These are phyloP conservation scores for Hypericum perforatum DNA, from an alignment of 345 rosid species.

Conservation along the genomic window DNA sequence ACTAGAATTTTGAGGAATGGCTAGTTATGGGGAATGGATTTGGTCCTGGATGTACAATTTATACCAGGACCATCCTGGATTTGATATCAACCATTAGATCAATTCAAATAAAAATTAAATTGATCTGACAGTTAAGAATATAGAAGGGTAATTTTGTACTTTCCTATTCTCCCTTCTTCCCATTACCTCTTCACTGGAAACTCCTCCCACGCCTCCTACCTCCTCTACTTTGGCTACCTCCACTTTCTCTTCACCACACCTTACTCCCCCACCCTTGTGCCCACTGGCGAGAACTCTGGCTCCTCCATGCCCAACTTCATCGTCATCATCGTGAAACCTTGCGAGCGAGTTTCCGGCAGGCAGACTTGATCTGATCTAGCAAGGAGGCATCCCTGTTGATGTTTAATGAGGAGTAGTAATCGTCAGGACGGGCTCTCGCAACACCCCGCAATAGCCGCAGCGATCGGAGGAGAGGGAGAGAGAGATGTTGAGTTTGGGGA, in stretches of 20 bases:
- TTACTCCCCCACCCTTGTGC: slow-evolving; percentile 21
- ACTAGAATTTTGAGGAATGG: too few species aligned
- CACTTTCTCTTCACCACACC: slow-evolving; percentile 43
- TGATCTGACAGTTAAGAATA: too few species aligned
- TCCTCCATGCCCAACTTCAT: slow-evolving; percentile 62
- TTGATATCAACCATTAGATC: too few species aligned
- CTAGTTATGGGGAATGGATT: too few species aligned
- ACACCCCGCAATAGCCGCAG: slow-evolving; percentile 10
- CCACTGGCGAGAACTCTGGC: slow-evolving; percentile 13
- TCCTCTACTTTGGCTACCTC: slow-evolving; percentile 69
- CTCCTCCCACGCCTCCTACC: slow-evolving; percentile 68
- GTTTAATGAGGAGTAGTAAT: slow-evolving; percentile 57
- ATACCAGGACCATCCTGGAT: too few species aligned
- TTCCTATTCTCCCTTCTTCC: too few species aligned
- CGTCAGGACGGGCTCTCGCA: slow-evolving; percentile 32
- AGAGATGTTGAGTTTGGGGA: background rate
- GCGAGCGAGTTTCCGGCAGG: slow-evolving; percentile 83
- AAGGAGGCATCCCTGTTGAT: slow-evolving; percentile 50
- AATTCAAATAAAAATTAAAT: too few species aligned
- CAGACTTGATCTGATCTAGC: slow-evolving; percentile 68
- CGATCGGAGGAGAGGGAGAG: slow-evolving; percentile 8
- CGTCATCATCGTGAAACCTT: too few species aligned
- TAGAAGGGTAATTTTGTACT: too few species aligned
- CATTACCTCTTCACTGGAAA: slow-evolving; percentile 93
- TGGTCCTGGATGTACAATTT: too few species aligned